Conservation (phyloP, 2,329 filamentous ascomycete species). For the Sporothrix brasiliensis region DNA sequence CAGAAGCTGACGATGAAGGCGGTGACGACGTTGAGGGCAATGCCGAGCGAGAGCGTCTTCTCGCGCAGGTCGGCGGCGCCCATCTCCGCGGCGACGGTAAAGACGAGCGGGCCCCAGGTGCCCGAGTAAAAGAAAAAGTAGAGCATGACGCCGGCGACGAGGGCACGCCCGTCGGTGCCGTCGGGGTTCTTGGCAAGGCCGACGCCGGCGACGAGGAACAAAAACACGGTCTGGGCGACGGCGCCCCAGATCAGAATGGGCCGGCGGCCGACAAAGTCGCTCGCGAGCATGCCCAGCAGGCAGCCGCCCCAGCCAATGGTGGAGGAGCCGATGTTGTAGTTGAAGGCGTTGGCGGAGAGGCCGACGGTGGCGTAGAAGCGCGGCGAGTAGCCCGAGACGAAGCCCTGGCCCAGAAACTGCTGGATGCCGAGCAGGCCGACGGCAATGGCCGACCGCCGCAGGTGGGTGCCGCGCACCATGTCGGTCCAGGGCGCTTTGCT, state of each 20-base stretch:
- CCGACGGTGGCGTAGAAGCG: slow-evolving; percentile 30
- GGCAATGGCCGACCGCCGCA: slow-evolving; percentile 24
- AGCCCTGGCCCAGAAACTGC: slow-evolving; percentile 30
- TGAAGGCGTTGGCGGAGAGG: slow-evolving; percentile 28
- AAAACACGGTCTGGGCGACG: slow-evolving; percentile 24
- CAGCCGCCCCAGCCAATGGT: slow-evolving; percentile 28
- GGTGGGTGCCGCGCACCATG: slow-evolving; percentile 24
- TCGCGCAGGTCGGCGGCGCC: slow-evolving; percentile 25
- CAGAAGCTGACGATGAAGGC: slow-evolving; percentile 30
- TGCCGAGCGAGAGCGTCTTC: slow-evolving; percentile 29
- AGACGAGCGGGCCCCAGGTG: slow-evolving; percentile 22
- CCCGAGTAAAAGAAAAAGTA: slow-evolving; percentile 31
- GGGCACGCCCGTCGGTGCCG: slow-evolving; percentile 18
- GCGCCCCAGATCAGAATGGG: slow-evolving; percentile 25
- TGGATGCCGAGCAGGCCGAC: slow-evolving; percentile 29
- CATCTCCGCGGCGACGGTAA: slow-evolving; percentile 26
- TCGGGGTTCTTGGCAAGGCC: slow-evolving; percentile 24
- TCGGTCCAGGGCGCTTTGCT: slow-evolving; percentile 29
- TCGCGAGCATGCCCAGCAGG: slow-evolving; percentile 29
- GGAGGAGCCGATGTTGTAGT: slow-evolving; percentile 31
- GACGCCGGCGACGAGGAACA: slow-evolving; percentile 27
- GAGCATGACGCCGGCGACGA: slow-evolving; percentile 28
- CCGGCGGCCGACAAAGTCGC: slow-evolving; percentile 29
- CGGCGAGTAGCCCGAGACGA: slow-evolving; percentile 29
- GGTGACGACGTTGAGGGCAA: slow-evolving; percentile 27